Percentiles rank a stretch among this genome's conserved stretches.
Conservation (phyloP, 1,284 basidiomycete species). For the Tilletia indica region DNA sequence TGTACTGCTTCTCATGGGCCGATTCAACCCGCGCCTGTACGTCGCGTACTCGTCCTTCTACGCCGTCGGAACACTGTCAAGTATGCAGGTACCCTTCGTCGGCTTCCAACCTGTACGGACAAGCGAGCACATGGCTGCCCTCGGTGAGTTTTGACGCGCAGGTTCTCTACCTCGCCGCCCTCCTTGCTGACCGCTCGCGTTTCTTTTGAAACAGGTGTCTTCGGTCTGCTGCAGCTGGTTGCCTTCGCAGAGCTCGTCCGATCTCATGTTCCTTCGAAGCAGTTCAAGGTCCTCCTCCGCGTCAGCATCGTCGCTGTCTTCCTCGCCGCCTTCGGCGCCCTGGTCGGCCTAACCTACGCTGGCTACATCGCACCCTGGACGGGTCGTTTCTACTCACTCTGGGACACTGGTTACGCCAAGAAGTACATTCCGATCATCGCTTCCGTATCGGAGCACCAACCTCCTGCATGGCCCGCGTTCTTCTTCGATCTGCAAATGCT, state of each 20-base stretch:
- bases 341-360: constrained; percentile 75
- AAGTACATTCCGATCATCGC: constrained; percentile 97
- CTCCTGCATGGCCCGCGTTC: constrained; percentile 98
- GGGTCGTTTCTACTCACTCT: constrained; percentile 97
- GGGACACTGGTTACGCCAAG: constrained; percentile 99
- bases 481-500: constrained; percentile 99
- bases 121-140: constrained; percentile 97
- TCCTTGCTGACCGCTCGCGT: constrained; percentile 1
- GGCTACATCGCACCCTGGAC: constrained; percentile 99
- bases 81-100: constrained; percentile 99
- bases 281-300: constrained; percentile 74
- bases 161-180: no score
- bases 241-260: constrained; percentile 88
- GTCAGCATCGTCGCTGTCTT: constrained; percentile 68
- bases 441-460: constrained; percentile 99
- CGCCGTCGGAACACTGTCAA: constrained; percentile 89
- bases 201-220: constrained; percentile 66
- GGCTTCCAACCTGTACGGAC: constrained; percentile 98
- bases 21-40: constrained; percentile 87
- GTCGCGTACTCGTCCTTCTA: constrained; percentile 97
- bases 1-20: constrained; percentile 92
- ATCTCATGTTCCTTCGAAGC: constrained; percentile 83
- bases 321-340: constrained; percentile 62
- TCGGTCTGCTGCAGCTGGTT: constrained; percentile 92
- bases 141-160: constrained; percentile 62